Percentiles rank a stretch among this genome's conserved stretches.
These are phyloP conservation scores for Oropetium thomaeum DNA, from an alignment of 176 grass and related monocot genomes.

Conservation along the genomic window DNA sequence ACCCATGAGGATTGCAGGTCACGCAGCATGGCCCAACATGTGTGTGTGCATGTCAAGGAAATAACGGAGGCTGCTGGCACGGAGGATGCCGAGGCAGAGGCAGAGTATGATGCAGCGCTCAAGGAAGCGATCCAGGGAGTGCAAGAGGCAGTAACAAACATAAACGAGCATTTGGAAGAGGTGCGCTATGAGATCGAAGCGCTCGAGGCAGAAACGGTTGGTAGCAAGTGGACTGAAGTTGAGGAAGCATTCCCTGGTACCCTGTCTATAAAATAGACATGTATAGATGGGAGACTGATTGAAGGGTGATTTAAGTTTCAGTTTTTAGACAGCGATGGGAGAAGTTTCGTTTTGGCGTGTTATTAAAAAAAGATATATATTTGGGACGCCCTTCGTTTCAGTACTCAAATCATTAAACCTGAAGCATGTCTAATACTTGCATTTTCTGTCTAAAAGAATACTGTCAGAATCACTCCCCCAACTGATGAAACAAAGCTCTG, in stretches of 20 bases:
- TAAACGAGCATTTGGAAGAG: constrained; percentile 86
- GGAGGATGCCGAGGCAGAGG: constrained; percentile 73
- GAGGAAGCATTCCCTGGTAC: constrained; percentile 31
- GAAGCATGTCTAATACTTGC: neutral
- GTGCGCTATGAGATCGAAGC: constrained; percentile 78
- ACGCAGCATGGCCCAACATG: constrained; percentile 42
- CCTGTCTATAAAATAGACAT: constrained; percentile 30
- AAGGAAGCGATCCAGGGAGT: constrained; percentile 84
- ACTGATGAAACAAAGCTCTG: neutral
- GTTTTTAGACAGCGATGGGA: neutral
- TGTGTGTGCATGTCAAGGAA: constrained; percentile 72
- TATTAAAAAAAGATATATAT: too few relatives aligned
- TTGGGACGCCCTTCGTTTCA: neutral
- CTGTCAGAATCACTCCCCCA: neutral
- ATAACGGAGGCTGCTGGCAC: constrained; percentile 77
- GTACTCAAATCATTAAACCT: neutral
- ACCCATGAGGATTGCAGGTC: constrained; percentile 66
- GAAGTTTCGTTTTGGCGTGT: neutral
- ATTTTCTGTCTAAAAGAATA: neutral
- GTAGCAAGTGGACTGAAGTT: constrained; percentile 20
- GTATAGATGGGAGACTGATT: neutral
- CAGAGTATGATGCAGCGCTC: constrained; percentile 57
- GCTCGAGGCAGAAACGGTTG: constrained; percentile 44
- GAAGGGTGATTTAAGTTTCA: neutral
- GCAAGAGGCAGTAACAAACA: constrained; percentile 70